Evolutionary conservation across 164 flowering plant genomes (phyloP).

Genomic region (Amborella trichopoda): DNA sequence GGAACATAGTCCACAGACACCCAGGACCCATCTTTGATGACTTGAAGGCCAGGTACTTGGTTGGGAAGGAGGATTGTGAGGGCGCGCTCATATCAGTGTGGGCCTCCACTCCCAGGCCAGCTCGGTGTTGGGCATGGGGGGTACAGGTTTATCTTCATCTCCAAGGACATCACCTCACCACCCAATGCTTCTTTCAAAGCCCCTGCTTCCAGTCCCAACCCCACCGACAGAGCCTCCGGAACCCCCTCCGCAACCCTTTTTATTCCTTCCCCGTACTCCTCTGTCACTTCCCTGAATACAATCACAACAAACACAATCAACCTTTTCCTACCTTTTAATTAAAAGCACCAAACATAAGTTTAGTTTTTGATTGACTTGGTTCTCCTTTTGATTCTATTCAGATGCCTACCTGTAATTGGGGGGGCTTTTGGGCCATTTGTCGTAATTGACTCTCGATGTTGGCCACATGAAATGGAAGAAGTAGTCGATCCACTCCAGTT

Average conservation of each 20-base stretch:
- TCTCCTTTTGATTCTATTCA: no score
- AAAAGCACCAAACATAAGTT: no score
- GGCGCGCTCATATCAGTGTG: constrained; percentile 38
- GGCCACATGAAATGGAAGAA: constrained; percentile 19
- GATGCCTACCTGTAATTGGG: constrained; percentile 5
- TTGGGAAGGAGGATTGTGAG: constrained; percentile 34
- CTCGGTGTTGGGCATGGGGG: constrained; percentile 51
- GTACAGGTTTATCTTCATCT: constrained; percentile 41
- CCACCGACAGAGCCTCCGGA: constrained; percentile 26
- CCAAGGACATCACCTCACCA: constrained; percentile 21
- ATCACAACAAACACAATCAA: no score
- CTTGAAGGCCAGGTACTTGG: constrained; percentile 39
- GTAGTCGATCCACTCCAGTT: constrained; percentile 44
- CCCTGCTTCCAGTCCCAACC: constrained; percentile 25
- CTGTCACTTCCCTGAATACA: constrained; percentile 25
- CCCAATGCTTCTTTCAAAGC: constrained; percentile 16
- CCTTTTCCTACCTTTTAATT: no score
- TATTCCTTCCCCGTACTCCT: constrained; percentile 26
- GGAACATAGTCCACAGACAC: constrained; percentile 23
- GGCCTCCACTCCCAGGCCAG: constrained; percentile 37
- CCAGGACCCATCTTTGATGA: constrained; percentile 31
- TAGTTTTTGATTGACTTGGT: no score
- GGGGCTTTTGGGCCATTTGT: background rate
- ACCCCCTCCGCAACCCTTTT: constrained; percentile 16
- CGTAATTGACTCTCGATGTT: background rate